Conservation (phyloP, 2,329 filamentous ascomycete species). For the Alternaria solani region DNA sequence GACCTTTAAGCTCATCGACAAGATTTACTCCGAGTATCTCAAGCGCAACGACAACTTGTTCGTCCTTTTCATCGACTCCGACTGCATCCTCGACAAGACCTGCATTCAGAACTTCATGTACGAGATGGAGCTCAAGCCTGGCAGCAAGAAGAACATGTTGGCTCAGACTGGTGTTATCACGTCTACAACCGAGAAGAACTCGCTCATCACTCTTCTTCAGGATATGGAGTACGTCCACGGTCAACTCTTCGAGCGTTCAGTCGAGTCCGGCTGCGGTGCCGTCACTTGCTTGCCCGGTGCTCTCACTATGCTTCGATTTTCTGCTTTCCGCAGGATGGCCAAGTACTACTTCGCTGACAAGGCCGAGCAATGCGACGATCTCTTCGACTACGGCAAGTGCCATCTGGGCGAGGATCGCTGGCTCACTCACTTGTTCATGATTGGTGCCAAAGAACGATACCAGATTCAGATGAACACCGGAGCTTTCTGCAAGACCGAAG, state of each 20-base stretch:
- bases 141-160: conserved; percentile 89
- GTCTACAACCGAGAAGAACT: conserved; percentile 87
- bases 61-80: conserved; percentile 95
- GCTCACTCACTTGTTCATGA: conserved; percentile 99
- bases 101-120: conserved; percentile 98
- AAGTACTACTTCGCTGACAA: conserved; percentile 99
- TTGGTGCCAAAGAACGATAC: conserved; percentile 88
- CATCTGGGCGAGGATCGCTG: conserved; percentile 95
- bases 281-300: conserved; percentile 95
- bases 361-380: conserved; percentile 90
- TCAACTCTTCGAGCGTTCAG: conserved; percentile 92
- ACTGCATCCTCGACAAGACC: conserved; percentile 89
- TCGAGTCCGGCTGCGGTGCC: conserved; percentile 91
- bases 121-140: conserved; percentile 96
- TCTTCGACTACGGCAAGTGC: conserved; percentile 96
- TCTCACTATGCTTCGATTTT: conserved; percentile 94
- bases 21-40: conserved; percentile 86
- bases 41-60: conserved; percentile 91
- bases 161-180: conserved; percentile 99
- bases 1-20: conserved; percentile 92
- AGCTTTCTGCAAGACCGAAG: conserved; percentile 98
- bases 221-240: conserved; percentile 99
- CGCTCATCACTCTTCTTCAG: conserved; percentile 88
- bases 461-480: conserved; percentile 98
- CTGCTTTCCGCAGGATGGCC: conserved; percentile 94